phyloP scores from a whole-genome alignment of 441 rosid genomes.

The Gossypium trilobum region DNA sequence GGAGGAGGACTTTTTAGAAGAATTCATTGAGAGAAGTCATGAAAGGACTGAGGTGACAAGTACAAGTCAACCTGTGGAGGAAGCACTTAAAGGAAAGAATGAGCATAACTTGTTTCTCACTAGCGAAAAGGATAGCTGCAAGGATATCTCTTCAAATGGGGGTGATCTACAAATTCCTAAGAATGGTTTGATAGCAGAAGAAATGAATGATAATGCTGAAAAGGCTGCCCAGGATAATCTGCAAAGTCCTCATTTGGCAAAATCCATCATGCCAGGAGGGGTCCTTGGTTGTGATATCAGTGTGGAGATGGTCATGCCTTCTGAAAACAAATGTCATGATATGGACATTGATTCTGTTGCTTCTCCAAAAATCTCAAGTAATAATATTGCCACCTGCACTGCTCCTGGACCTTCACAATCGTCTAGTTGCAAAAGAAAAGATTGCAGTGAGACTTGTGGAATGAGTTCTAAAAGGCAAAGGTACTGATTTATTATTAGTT shows the following conservation, averaged over 20 bases:
- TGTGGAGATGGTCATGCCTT: slow-evolving; percentile 19
- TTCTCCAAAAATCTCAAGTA: slow-evolving; percentile 14
- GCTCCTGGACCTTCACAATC: slow-evolving; percentile 11
- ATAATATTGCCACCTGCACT: slow-evolving; percentile 11
- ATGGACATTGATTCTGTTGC: slow-evolving; percentile 23
- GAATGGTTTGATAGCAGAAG: slow-evolving; percentile 5
- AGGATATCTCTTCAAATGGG: slow-evolving; percentile 1
- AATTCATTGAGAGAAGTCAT: neutral
- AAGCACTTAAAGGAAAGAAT: neutral
- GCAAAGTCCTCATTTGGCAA: slow-evolving; percentile 15
- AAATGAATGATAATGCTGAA: slow-evolving; percentile 13
- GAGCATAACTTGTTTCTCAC: neutral
- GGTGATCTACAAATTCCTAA: neutral
- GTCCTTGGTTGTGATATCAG: slow-evolving; percentile 16
- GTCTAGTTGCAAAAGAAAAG: slow-evolving; percentile 8
- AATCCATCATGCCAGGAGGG: slow-evolving; percentile 3
- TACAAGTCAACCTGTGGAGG: neutral
- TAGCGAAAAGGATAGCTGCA: neutral
- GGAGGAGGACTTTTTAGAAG: neutral
- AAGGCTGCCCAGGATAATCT: slow-evolving; percentile 10
- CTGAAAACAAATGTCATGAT: slow-evolving; percentile 24
- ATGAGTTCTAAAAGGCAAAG: slow-evolving; percentile 35
- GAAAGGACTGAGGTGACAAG: neutral
- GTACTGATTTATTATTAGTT: slow-evolving; percentile 22
- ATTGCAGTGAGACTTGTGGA: slow-evolving; percentile 18